Conservation (phyloP, 306 rosid species). For the Lablab purpureus region DNA sequence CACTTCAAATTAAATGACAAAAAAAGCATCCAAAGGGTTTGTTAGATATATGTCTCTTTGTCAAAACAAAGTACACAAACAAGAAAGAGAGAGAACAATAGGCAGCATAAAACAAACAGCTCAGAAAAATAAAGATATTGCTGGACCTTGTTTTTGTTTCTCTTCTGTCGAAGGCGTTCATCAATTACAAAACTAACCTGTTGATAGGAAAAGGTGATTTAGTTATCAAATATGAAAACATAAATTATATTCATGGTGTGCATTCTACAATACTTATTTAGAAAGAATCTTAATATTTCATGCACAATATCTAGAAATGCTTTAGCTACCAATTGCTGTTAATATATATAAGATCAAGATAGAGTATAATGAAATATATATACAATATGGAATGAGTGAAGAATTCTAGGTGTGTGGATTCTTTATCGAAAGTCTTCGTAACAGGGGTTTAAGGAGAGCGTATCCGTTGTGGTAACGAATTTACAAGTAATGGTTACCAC, state of each 20-base stretch:
- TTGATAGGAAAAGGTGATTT: constrained; percentile 30
- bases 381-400: no score
- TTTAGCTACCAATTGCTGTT: background rate
- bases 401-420: no score
- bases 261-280: background rate
- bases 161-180: constrained; percentile 84
- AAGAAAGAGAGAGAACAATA: background rate
- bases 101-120: constrained; percentile 7
- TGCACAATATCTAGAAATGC: constrained; percentile 10
- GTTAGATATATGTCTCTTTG: background rate
- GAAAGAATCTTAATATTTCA: background rate
- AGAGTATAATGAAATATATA: constrained; percentile 17
- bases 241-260: constrained; percentile 14
- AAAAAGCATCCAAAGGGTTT: background rate
- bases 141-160: constrained; percentile 78
- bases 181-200: constrained; percentile 94
- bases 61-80: constrained; percentile 27
- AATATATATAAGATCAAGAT: background rate
- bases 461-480: no score
- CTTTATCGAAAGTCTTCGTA: no score
- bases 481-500: no score
- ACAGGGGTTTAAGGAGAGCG: no score
- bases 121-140: constrained; percentile 23
- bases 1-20: constrained; percentile 9
- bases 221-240: constrained; percentile 28